Evolutionary conservation across 2,329 filamentous ascomycete genomes (phyloP), one percentile per base, ranked within the genome.

Genomic region (Sclerotinia trifoliorum): DNA sequence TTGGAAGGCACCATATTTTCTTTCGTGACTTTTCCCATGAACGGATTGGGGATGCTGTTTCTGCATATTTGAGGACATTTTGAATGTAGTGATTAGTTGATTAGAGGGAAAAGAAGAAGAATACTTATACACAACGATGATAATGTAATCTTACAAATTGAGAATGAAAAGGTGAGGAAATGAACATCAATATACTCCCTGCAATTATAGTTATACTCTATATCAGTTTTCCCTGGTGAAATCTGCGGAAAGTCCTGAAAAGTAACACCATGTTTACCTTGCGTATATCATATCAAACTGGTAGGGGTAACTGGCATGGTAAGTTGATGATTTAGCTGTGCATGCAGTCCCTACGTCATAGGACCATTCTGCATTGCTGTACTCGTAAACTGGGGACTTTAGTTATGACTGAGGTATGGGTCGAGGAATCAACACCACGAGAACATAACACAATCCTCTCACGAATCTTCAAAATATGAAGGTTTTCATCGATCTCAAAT

Each of bases 1-100:
- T 54, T 75, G 74, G 57, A 73, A 74, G 10, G 73, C 71, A 35
- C 73, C 73, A 68, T 75, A 75, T 63, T 71, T 70, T 2, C 69
- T 65, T 29, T 69, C 67, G n/a, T 67, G 19, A 8, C 69, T 60
- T 6, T 56, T 69, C 13, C 71, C 65, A 19, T 62, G 70, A 26
- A 72, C 58, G 11, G 66, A 69, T 60, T 72, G 71, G 2, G 72
- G 70, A 42, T 66, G 44, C n/a, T 73, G 70, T 65, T 70, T 73
- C 17, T 73, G 61, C 64, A 69, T 69, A 39, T 55, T 57, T 21
- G 69, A 67, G 19, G 69, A 69, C 69, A 71, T 73, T 66, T 35
- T 67, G 17, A 51, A 35, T 21, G 6, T n/a, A 46, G 5, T 19
- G 2, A 11, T 49, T 24, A 6, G 10, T 49, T 26, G 55, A 21